Conservation (phyloP, 2,329 filamentous ascomycete genomes). For the Cladosporium cucumerinum region DNA sequence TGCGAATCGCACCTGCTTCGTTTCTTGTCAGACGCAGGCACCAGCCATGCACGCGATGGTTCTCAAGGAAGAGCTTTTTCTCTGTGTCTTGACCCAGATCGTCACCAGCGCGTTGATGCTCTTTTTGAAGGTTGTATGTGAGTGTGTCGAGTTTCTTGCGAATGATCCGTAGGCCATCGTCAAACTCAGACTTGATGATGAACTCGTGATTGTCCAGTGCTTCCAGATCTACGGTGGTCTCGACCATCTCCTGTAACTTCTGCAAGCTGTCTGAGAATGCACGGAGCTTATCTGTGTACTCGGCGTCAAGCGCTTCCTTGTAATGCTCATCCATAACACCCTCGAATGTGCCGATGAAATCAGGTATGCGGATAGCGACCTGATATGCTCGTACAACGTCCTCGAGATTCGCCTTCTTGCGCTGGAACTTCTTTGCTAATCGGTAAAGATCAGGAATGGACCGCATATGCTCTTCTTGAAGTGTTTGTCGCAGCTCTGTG, state of each 20-base stretch:
- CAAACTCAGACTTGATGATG: conserved; percentile 98
- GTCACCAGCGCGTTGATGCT: conserved; percentile 71
- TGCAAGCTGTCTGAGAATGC: conserved; percentile 73
- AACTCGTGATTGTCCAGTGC: conserved; percentile 96
- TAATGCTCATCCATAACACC: conserved; percentile 95
- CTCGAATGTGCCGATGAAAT: conserved; percentile 83
- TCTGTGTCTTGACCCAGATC: conserved; percentile 91
- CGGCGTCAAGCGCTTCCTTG: conserved; percentile 76
- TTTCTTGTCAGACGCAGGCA: conserved; percentile 89
- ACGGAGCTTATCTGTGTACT: conserved; percentile 78
- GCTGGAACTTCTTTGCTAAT: conserved; percentile 90
- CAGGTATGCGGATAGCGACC: conserved; percentile 85
- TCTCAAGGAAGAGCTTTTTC: conserved; percentile 97
- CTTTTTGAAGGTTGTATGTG: conserved; percentile 74
- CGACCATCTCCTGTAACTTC: conserved; percentile 95
- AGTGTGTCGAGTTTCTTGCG: conserved; percentile 86
- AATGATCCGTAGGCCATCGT: conserved; percentile 82
- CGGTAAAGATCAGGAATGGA: conserved; percentile 93
- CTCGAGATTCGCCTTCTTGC: conserved; percentile 84
- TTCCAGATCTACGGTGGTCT: conserved; percentile 94
- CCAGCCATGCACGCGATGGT: conserved; percentile 93
- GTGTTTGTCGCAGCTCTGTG: conserved; percentile 87
- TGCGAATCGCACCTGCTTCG: conserved; percentile 89
- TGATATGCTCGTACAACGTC: conserved; percentile 96
- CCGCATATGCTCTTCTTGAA: conserved; percentile 93